Evolutionary conservation across 176 grass and related monocot species (phyloP).

Genomic region (Dendrocalamus sinicus): DNA sequence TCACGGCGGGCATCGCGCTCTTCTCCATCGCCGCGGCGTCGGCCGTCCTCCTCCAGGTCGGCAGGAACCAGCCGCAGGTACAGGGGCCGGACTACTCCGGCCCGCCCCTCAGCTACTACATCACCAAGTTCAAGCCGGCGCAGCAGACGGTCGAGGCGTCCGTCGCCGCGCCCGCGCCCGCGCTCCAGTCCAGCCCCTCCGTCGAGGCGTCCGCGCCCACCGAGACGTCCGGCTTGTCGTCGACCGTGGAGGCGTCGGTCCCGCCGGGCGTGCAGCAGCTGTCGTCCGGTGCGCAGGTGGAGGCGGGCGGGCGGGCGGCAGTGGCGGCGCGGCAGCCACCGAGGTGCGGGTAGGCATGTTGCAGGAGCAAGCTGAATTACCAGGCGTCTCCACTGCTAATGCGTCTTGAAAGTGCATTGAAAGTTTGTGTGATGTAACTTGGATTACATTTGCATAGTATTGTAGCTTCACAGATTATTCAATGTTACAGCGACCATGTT

Average conservation of each 20-base stretch:
- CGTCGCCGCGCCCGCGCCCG: neutral
- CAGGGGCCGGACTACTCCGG: conserved; percentile 56
- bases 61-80: conserved; percentile 64
- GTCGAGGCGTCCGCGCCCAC: conserved; percentile 41
- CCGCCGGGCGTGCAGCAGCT: neutral
- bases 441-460: neutral
- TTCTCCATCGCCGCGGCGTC: conserved; percentile 66
- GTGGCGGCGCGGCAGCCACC: neutral
- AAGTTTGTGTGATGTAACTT: neutral
- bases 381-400: neutral
- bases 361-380: neutral
- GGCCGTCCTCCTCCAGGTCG: conserved; percentile 74
- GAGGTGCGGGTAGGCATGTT: neutral
- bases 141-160: conserved; percentile 40
- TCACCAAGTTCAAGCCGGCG: conserved; percentile 60
- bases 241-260: conserved; percentile 7
- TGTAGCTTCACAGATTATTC: neutral
- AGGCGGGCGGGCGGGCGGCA: neutral
- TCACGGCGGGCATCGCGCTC: conserved; percentile 63
- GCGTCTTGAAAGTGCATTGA: conserved; percentile 27
- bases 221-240: conserved; percentile 7
- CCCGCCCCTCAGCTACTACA: conserved; percentile 95
- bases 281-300: neutral
- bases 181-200: conserved; percentile 17
- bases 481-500: neutral